phyloP scores from a whole-genome alignment of 2,329 filamentous ascomycete genomes.

The Alternaria postmessia region DNA sequence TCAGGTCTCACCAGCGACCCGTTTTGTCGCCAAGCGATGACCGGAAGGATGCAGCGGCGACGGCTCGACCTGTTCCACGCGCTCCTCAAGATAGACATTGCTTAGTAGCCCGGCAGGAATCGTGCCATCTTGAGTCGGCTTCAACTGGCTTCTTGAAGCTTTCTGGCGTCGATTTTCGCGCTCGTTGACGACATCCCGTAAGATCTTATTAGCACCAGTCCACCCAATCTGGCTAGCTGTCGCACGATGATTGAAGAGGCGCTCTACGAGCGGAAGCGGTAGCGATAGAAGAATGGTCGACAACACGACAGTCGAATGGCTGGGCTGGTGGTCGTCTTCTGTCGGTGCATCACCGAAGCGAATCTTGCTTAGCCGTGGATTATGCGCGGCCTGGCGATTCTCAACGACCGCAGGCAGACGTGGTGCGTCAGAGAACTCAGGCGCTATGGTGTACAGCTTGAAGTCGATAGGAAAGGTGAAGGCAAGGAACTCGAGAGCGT shows the following conservation, averaged over 20 bases:
- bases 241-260: slow-evolving; percentile 68
- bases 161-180: slow-evolving; percentile 53
- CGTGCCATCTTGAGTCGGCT: slow-evolving; percentile 28
- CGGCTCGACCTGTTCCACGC: slow-evolving; percentile 48
- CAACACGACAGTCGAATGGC: slow-evolving; percentile 59
- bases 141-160: slow-evolving; percentile 34
- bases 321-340: slow-evolving; percentile 52
- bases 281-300: slow-evolving; percentile 75
- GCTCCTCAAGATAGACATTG: slow-evolving; percentile 43
- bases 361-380: slow-evolving; percentile 68
- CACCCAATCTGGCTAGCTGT: slow-evolving; percentile 58
- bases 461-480: slow-evolving; percentile 69
- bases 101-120: slow-evolving; percentile 32
- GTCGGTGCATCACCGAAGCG: slow-evolving; percentile 73
- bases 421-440: slow-evolving; percentile 58
- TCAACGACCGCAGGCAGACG: slow-evolving; percentile 54
- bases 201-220: slow-evolving; percentile 50
- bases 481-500: slow-evolving; percentile 66
- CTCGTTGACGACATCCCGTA: slow-evolving; percentile 55
- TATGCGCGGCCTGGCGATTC: slow-evolving; percentile 49
- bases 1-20: slow-evolving; percentile 16
- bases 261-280: slow-evolving; percentile 72
- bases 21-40: slow-evolving; percentile 39
- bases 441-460: slow-evolving; percentile 62
- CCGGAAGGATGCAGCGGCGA: slow-evolving; percentile 50